Base-by-base conservation (phyloP, 306 rosid species). In the Pyrus communis region DNA sequence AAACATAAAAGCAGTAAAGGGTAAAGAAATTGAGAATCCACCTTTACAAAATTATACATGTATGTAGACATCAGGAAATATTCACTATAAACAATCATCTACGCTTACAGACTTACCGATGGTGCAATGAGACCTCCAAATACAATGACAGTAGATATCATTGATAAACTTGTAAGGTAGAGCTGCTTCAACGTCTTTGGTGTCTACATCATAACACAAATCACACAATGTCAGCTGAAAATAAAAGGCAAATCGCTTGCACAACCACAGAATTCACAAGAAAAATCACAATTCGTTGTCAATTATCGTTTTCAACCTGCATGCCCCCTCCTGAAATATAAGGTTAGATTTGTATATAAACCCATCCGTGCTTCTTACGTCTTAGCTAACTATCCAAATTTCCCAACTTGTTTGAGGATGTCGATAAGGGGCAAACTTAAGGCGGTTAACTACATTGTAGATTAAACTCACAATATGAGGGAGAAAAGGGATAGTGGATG, bases 71-170 rank as follows among this genome's bases (percentile, higher is more conserved):
- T 14, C 30, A 31, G 15, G 27, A 33, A 14, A 31, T 57, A 28
- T 7, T 69, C 57, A 15, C 42, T 17, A 61, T 13, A 23, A 67
- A 35, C 43, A 55, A 74, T 25, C 5, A 62, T 19, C 67, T 11
- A 67, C 17, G 27, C 67, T 62, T 15, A 80, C 27, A 69, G 75
- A 79, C 88, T 89, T 90, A 95, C 98, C 63, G 91, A 88, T 3
- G 98, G 98, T 69, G 97, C 97, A 79, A 95, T 85, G 68, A 95
- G 84, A 75, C 97, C 97, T 35, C 98, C 98, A 72, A 95, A 95
- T 52, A 89, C 82, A 80, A 95, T 90, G 84, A 90, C 84, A 35
- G 87, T 95, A 57, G 92, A 85, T 71, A 90, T 87, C 81, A 95
- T 62, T 22, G 95, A 84, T 17, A 78, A 40, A 69, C 98, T 87